Evolutionary conservation across 106 monocot species (phyloP), one percentile per base, ranked within the genome.

Genomic region (Iris macrosiphon): DNA sequence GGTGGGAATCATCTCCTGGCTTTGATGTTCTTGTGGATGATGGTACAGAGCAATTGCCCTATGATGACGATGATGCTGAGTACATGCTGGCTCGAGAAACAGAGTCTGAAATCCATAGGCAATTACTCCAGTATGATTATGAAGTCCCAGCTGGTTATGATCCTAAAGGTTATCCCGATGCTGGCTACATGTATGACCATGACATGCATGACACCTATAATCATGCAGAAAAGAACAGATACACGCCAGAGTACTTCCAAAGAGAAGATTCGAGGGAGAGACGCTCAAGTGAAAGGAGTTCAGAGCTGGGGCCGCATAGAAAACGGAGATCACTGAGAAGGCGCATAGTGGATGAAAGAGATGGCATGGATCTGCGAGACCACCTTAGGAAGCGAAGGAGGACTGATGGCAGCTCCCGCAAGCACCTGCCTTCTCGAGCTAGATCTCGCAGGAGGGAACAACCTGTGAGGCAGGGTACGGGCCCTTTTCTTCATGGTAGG

Each of bases 11-110:
- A 16, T 82, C 81, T 26, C 72, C 81, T 4, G 81, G 76, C 28
- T 76, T 82, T 65, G 76, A 82, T 56, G 81, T 82, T 11, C 76
- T 82, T 48, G 72, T 68, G 15, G 76, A 69, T 68, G 64, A 63
- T 61, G 76, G 59, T 0, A 59, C 72, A 22, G 55, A 76, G 24
- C 76, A 72, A 20, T 40, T 68, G 39, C 54, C 45, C 13, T 62
- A 66, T 48, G n/a, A n/a, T n/a, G 69, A 70, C 20, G 74, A 73
- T 40, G 70, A 83, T 53, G 47, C 24, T 45, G 73, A 73, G 12
- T 65, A 77, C 31, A 34, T 60, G 21, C 45, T 69, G 35, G 57
- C 40, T 22, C 73, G 53, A 12, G 66, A 66, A 23, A 53, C 51
- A 15, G 75, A 68, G 26, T 45, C 72, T 20, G 49, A 76, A 45